Percentiles rank a stretch among this genome's conserved stretches.
Evolutionary conservation across 768 basidiomycete genomes (phyloP).

Genomic region (Boletus subcaerulescens): DNA sequence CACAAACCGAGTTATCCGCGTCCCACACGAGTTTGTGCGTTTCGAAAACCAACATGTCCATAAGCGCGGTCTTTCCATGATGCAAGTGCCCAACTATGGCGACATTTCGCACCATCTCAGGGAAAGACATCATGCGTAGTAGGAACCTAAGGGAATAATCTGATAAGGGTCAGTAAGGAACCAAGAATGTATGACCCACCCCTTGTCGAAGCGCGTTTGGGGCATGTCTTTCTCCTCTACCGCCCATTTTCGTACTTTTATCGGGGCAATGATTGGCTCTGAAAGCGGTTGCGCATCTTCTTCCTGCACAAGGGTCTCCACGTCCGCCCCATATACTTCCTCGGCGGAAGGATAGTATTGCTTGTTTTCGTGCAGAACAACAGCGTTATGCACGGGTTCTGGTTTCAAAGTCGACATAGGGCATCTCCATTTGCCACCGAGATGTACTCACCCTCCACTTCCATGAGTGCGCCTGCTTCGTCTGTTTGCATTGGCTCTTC

Average conservation of each 20-base stretch:
- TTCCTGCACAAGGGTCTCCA: conserved; percentile 96
- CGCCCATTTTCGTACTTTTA: conserved; percentile 92
- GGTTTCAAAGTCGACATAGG: conserved; percentile 12
- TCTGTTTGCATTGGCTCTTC: conserved; percentile 58
- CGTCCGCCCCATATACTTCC: conserved; percentile 90
- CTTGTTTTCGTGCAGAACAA: conserved; percentile 94
- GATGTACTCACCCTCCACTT: conserved; percentile 66
- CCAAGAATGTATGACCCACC: conserved; percentile 47
- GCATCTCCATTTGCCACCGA: neutral
- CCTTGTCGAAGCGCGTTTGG: conserved; percentile 95
- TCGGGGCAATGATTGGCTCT: conserved; percentile 92
- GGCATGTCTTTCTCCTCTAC: conserved; percentile 96
- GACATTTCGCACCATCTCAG: conserved; percentile 94
- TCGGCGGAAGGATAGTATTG: conserved; percentile 93
- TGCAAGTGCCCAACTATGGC: conserved; percentile 96
- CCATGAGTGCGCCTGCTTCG: conserved; percentile 73
- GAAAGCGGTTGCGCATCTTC: conserved; percentile 95
- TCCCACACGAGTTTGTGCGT: conserved; percentile 96
- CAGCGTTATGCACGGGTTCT: conserved; percentile 80
- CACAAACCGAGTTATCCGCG: conserved; percentile 78
- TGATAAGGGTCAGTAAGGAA: conserved; percentile 4
- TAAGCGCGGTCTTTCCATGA: conserved; percentile 93
- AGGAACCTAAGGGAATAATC: conserved; percentile 63
- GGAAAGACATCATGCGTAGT: conserved; percentile 86
- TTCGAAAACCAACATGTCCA: conserved; percentile 97